Conservation (phyloP, 208 protist species). For the Leishmania tropica region DNA sequence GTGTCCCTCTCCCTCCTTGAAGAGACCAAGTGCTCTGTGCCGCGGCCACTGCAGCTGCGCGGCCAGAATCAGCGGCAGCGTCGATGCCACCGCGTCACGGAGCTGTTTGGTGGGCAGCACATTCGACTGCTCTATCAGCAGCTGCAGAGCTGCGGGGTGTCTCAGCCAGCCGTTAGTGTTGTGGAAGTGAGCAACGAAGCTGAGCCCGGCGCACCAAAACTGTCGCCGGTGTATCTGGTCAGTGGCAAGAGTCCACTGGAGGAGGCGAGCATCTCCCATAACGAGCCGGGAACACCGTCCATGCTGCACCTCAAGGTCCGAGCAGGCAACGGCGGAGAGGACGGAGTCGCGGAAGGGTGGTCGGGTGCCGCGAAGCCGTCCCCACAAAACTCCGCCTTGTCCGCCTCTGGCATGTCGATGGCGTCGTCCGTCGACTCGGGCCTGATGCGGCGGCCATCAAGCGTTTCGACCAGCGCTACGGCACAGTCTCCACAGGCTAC, state of each 20-base stretch:
- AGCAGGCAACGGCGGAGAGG: background rate
- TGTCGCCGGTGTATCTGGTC: constrained; percentile 5
- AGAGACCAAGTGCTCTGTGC: background rate
- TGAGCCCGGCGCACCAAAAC: background rate
- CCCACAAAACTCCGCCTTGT: constrained; percentile 3
- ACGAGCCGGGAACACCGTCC: background rate
- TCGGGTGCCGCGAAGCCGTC: background rate
- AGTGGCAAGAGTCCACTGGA: background rate
- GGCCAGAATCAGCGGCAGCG: background rate
- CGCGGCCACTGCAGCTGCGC: background rate
- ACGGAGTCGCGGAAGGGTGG: background rate
- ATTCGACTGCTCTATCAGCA: constrained; percentile 31
- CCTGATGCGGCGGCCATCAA: background rate
- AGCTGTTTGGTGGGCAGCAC: constrained; percentile 26
- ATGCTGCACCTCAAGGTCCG: background rate
- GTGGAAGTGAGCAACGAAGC: constrained; percentile 24
- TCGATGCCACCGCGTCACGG: constrained; percentile 15
- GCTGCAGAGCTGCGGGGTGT: constrained; percentile 29
- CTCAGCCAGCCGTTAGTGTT: constrained; percentile 29
- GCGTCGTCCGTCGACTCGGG: constrained; percentile 1
- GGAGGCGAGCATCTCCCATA: background rate
- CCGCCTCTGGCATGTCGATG: constrained; percentile 1
- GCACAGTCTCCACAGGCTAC: background rate
- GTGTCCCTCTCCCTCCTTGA: background rate
- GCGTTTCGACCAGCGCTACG: background rate